A percentile compares a stretch with the other conserved stretches of the same genome.
Conservation (phyloP, 768 basidiomycete genomes). For the Trametes punicea region DNA sequence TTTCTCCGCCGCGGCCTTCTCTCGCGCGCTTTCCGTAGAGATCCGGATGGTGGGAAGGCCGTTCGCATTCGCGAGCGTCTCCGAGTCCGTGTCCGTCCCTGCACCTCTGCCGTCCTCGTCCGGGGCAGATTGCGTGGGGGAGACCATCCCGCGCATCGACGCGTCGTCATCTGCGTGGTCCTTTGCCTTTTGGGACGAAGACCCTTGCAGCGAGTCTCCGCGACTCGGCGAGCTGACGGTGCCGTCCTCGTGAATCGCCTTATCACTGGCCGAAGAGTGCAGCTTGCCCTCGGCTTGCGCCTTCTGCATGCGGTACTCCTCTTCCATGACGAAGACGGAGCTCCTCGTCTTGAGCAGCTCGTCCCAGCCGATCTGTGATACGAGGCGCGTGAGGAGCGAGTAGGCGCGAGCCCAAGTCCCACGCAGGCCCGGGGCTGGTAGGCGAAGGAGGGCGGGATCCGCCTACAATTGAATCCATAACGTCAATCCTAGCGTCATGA, state of each 20-base stretch:
- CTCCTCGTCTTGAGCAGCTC: conserved; percentile 94
- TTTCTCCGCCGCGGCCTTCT: conserved; percentile 34
- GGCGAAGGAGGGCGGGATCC: conserved; percentile 88
- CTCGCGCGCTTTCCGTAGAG: conserved; percentile 47
- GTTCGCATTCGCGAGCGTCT: conserved; percentile 22
- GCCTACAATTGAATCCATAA: conserved; percentile 44
- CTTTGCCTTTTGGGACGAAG: conserved; percentile 27
- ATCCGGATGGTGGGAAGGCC: conserved; percentile 57
- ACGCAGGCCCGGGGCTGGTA: conserved; percentile 90
- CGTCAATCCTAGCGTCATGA: neutral
- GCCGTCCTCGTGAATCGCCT: conserved; percentile 65
- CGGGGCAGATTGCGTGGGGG: conserved; percentile 33
- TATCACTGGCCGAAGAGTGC: conserved; percentile 16
- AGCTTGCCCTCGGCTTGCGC: conserved; percentile 65
- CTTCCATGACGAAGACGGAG: conserved; percentile 98
- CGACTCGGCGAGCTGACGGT: conserved; percentile 34
- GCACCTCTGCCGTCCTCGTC: conserved; percentile 17
- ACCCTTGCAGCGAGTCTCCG: conserved; percentile 18
- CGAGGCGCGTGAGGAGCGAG: conserved; percentile 82
- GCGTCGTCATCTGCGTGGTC: conserved; percentile 60
- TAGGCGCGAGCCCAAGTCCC: conserved; percentile 98
- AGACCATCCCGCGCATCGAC: conserved; percentile 60
- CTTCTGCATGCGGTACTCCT: conserved; percentile 98
- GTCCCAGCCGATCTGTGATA: conserved; percentile 97
- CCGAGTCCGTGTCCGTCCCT: conserved; percentile 27